Evolutionary conservation across 2,329 filamentous ascomycete genomes (phyloP).

Genomic region (Clarireedia sp.): DNA sequence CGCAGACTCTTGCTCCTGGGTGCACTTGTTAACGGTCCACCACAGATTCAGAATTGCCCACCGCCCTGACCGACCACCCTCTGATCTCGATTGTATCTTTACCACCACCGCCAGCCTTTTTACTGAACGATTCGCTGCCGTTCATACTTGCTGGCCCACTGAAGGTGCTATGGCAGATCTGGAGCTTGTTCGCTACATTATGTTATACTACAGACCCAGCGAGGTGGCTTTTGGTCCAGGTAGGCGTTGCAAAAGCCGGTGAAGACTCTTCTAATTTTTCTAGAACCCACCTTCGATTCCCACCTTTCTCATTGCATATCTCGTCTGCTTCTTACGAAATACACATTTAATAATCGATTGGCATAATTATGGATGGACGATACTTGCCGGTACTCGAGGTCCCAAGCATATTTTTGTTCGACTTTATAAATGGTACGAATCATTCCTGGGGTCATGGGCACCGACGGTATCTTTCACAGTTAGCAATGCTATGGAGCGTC

Average conservation of each 20-base stretch:
- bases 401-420: constrained; percentile 64
- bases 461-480: constrained; percentile 74
- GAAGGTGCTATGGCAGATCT: constrained; percentile 80
- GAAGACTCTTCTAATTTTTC: not conserved
- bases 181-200: constrained; percentile 61
- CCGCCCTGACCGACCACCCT: constrained; percentile 62
- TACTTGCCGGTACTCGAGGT: constrained; percentile 59
- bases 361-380: constrained; percentile 98
- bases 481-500: constrained; percentile 75
- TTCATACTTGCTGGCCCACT: constrained; percentile 73
- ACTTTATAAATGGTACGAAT: constrained; percentile 72
- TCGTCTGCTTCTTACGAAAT: constrained; percentile 68
- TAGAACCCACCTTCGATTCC: constrained; percentile 94
- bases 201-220: constrained; percentile 66
- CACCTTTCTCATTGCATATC: constrained; percentile 66
- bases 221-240: constrained; percentile 69
- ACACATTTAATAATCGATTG: constrained; percentile 87
- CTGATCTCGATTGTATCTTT: constrained; percentile 67
- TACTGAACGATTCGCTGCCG: constrained; percentile 62
- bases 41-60: constrained; percentile 70
- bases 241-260: not conserved
- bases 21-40: constrained; percentile 7
- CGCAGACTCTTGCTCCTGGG: no score
- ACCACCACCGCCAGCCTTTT: constrained; percentile 53
- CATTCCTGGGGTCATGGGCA: constrained; percentile 58